A percentile compares a stretch with the other conserved stretches of the same genome.
phyloP scores from a whole-genome alignment of 495 filamentous ascomycete species.

The Bryoglossum gracile region DNA sequence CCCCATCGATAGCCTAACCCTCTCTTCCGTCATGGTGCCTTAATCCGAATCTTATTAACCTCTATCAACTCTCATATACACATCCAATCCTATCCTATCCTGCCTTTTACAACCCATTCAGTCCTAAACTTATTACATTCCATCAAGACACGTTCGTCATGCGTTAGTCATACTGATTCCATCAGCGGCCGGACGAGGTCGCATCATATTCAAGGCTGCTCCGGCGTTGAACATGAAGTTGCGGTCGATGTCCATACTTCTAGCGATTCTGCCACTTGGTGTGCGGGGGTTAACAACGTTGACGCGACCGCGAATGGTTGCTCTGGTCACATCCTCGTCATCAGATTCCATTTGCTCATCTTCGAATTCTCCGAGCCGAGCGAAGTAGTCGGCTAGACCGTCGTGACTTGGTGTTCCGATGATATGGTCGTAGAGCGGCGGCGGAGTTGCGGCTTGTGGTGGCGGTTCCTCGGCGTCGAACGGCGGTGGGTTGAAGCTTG shows the following conservation, averaged over 20 bases:
- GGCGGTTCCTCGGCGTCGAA: conserved; percentile 88
- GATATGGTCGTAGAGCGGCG: conserved; percentile 79
- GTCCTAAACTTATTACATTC: neutral
- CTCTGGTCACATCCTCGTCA: conserved; percentile 31
- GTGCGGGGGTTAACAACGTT: conserved; percentile 50
- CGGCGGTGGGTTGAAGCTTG: conserved; percentile 83
- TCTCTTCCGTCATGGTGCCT: no score
- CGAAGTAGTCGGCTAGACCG: conserved; percentile 86
- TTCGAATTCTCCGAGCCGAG: conserved; percentile 25
- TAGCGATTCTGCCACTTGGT: conserved; percentile 35
- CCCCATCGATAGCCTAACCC: no score
- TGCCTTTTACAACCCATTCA: no score
- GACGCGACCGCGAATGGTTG: conserved; percentile 34
- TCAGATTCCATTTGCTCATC: conserved; percentile 29
- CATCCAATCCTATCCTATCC: no score
- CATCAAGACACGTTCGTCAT: neutral
- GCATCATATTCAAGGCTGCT: neutral
- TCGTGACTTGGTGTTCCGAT: conserved; percentile 74
- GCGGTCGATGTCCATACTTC: conserved; percentile 26
- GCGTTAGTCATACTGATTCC: neutral
- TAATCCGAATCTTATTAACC: no score
- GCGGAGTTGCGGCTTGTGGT: conserved; percentile 74
- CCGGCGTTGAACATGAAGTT: conserved; percentile 25
- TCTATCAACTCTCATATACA: no score
- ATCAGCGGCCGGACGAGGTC: neutral